phyloP scores from a whole-genome alignment of 495 filamentous ascomycete species.

The Platismatia glauca region DNA sequence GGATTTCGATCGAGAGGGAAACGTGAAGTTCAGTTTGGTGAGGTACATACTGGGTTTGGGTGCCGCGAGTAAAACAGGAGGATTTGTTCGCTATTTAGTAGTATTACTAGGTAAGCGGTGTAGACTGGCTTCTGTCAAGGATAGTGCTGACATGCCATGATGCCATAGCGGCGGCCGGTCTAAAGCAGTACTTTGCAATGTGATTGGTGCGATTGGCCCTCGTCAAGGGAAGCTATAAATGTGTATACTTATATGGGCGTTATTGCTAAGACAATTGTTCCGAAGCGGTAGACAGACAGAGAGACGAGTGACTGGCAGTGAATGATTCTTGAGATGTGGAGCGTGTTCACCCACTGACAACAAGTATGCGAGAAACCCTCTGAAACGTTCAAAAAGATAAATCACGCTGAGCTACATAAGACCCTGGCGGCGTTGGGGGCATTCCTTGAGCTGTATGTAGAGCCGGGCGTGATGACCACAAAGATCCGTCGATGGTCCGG shows the following conservation, averaged over 20 bases:
- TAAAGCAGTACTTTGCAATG: constrained; percentile 2
- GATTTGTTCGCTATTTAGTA: constrained; percentile 34
- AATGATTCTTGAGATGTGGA: no score
- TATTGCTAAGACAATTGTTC: no score
- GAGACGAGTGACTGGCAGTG: no score
- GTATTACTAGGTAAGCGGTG: constrained; percentile 36
- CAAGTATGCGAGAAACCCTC: no score
- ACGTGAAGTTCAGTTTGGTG: constrained; percentile 41
- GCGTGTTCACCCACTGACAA: no score
- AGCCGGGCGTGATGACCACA: no score
- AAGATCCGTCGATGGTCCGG: no score
- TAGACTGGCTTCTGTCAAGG: not conserved
- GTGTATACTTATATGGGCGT: not conserved
- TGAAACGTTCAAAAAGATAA: no score
- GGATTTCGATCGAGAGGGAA: constrained; percentile 77
- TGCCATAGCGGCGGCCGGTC: not conserved
- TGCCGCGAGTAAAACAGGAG: constrained; percentile 35
- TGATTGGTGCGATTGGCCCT: not conserved
- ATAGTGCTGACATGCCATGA: not conserved
- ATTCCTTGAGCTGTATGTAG: no score
- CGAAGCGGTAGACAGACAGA: no score
- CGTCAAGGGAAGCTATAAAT: not conserved
- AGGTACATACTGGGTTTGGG: constrained; percentile 40
- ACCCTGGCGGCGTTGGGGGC: no score
- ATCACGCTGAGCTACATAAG: no score